Percentiles rank a stretch among this genome's conserved stretches.
Conservation (phyloP, 306 rosid genomes). For the Sesbania bispinosa region DNA sequence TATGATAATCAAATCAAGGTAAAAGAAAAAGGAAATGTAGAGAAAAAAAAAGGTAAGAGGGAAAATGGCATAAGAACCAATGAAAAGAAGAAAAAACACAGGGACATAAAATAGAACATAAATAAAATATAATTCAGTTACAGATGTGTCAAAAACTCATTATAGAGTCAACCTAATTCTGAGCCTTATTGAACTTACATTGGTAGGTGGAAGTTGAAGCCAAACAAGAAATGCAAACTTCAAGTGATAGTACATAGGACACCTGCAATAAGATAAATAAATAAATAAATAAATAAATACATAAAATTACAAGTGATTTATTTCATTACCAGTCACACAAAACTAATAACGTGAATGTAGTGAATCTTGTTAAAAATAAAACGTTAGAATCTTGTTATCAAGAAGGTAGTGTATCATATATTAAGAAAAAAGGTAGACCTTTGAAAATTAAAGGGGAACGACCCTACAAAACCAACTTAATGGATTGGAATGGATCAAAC, state of each 20-base stretch:
- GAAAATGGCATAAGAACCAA: background rate
- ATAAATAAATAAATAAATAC: too few species aligned
- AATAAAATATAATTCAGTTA: background rate
- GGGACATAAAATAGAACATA: background rate
- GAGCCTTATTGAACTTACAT: slow-evolving; percentile 50
- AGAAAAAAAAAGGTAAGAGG: background rate
- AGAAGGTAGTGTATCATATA: background rate
- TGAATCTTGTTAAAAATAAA: too few species aligned
- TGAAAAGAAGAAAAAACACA: background rate
- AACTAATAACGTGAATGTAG: slow-evolving; percentile 1
- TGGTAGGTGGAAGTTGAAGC: slow-evolving; percentile 87
- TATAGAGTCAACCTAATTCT: slow-evolving; percentile 14
- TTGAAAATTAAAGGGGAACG: background rate
- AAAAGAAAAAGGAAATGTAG: background rate
- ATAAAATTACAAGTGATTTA: slow-evolving; percentile 3
- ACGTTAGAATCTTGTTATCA: background rate
- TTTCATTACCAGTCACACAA: background rate
- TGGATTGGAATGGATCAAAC: slow-evolving; percentile 21
- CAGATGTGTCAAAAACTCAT: slow-evolving; percentile 4
- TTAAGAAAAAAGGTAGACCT: background rate
- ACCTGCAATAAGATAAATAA: slow-evolving; percentile 45
- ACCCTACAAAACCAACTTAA: slow-evolving; percentile 5
- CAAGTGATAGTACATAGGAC: slow-evolving; percentile 84
- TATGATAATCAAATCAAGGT: background rate
- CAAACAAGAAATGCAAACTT: slow-evolving; percentile 96